Base-by-base conservation (phyloP, 2,329 filamentous ascomycete genomes). In the Diaporthe sp. region DNA sequence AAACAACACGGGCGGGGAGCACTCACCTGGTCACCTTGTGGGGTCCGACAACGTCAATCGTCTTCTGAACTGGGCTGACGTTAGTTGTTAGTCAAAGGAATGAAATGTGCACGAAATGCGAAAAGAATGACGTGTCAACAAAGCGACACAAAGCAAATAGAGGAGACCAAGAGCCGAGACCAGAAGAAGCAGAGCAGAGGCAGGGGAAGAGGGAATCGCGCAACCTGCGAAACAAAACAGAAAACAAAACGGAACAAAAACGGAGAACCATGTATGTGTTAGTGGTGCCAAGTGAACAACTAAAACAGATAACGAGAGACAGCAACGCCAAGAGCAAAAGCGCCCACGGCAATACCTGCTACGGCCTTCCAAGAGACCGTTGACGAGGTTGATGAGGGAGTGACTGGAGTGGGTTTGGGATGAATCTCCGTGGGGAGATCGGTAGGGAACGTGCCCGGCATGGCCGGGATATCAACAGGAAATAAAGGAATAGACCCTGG, bases 291-390 rank as follows among this genome's bases (percentile, higher is more conserved):
- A 27, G 59, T 37, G 35, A 50, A 15, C 30, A 27, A n/a, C 17
- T 47, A 75, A 50, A 75, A 50, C n/a, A 74, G 47, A 35, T 71
- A 73, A 44, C 74, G 74, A 75, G 72, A 35, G 68, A 72, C 74
- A 17, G 58, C 59, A n/a, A 63, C 61, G 42, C 66, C 74, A 30
- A 75, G 74, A 32, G 71, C 61, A 30, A 74, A 73, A 15, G 74
- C 39, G 30, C 71, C 71, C 12, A 42, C 71, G 19, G 74, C 74
- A 17, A 75, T 47, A 51, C 74, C 72, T 44, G 58, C 53, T 22
- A 61, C 59, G 8, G 68, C 37, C 66, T 74, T 74, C 74, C 71
- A 73, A 7, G 74, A 61, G 35, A 71, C 15, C 7, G 44, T 27
- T 32, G 68, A 50, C n/a, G 59, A 50, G n/a, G 65, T 32, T 4